Evolutionary conservation across 768 basidiomycete genomes (phyloP).

Genomic region (Hygrocybe punicea): DNA sequence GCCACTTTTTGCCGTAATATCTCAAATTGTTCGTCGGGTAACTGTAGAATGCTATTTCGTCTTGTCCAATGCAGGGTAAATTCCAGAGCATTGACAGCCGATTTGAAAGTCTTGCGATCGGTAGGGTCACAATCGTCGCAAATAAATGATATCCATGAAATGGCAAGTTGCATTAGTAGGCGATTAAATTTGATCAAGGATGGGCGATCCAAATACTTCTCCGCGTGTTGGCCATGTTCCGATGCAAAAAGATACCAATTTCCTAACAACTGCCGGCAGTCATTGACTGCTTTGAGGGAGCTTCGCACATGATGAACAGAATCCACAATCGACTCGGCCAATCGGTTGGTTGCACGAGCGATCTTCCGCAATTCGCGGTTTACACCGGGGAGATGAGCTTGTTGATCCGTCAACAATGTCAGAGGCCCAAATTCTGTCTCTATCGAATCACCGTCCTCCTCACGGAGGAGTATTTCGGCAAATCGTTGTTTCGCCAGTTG

Average conservation of each 20-base stretch:
- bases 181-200: conserved; percentile 74
- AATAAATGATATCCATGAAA: conserved; percentile 98
- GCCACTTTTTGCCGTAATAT: conserved; percentile 89
- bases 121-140: conserved; percentile 97
- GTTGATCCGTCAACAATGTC: conserved; percentile 66
- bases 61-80: conserved; percentile 86
- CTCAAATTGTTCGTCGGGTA: conserved; percentile 86
- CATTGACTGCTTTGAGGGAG: conserved; percentile 55
- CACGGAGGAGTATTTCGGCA: conserved; percentile 55
- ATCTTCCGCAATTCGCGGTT: conserved; percentile 90
- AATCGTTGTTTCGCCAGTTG: conserved; percentile 76
- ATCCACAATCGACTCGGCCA: conserved; percentile 90
- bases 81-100: conserved; percentile 95
- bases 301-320: conserved; percentile 84
- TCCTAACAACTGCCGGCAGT: conserved; percentile 80
- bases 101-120: conserved; percentile 93
- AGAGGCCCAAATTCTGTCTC: conserved; percentile 43
- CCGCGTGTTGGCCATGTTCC: conserved; percentile 88
- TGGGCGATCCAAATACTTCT: conserved; percentile 79
- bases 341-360: conserved; percentile 78
- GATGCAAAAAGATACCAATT: conserved; percentile 98
- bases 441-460: conserved; percentile 58
- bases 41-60: conserved; percentile 77
- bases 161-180: conserved; percentile 82
- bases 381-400: conserved; percentile 87